Evolutionary conservation across 305 asterid genomes (phyloP).

Genomic region (Solanum hybrid): DNA sequence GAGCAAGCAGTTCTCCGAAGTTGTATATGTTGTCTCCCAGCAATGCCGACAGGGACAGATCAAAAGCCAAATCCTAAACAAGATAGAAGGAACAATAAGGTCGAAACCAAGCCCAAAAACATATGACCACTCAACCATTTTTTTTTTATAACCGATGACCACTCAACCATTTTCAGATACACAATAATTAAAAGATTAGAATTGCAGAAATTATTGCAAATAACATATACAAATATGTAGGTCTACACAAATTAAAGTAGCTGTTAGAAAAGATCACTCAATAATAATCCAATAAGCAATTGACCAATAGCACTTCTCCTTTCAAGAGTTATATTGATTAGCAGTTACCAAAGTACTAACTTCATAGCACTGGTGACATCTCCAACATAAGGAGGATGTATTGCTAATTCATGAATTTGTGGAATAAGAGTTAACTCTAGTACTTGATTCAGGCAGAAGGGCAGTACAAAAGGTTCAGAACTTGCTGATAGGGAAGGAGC

Average conservation of each 20-base stretch:
- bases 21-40: conserved; percentile 86
- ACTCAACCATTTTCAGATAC: neutral
- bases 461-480: neutral
- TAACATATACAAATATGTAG: neutral
- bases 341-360: neutral
- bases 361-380: neutral
- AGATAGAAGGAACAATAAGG: neutral
- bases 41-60: conserved; percentile 65
- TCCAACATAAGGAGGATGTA: neutral
- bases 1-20: conserved; percentile 85
- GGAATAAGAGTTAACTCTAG: neutral
- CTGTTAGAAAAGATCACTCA: neutral
- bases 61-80: conserved; percentile 63
- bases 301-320: neutral
- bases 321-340: neutral
- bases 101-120: neutral
- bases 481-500: neutral
- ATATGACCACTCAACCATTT: neutral
- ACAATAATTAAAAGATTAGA: neutral
- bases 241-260: neutral
- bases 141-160: no score
- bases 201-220: neutral
- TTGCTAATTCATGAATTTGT: neutral
- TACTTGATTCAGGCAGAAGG: neutral
- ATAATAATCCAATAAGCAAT: neutral